These are phyloP conservation scores for Candida pini DNA, from an alignment of 805 yeast species.

Conservation along the genomic window DNA sequence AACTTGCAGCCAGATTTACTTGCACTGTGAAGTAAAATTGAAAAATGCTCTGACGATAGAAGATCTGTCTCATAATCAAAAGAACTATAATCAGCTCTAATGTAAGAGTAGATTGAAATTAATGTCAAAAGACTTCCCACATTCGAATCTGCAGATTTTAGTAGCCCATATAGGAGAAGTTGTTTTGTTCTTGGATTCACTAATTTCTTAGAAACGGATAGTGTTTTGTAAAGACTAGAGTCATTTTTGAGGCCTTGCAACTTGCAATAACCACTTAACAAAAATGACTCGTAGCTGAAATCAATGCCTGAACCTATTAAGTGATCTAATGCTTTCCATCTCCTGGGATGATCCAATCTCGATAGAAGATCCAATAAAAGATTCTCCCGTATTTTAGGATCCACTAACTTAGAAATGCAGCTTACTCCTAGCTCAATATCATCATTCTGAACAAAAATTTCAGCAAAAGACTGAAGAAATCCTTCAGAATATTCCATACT, in stretches of 20 bases:
- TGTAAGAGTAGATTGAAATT: too few relatives aligned
- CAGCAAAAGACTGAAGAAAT: slow-evolving; percentile 3
- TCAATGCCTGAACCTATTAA: not conserved
- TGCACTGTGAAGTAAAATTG: slow-evolving; percentile 14
- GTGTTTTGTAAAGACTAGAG: not conserved
- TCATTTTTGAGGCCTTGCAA: not conserved
- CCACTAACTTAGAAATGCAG: slow-evolving; percentile 5
- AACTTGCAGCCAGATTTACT: slow-evolving; percentile 16
- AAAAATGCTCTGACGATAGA: slow-evolving; percentile 10
- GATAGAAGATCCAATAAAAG: slow-evolving; percentile 8
- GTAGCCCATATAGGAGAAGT: slow-evolving; percentile 12
- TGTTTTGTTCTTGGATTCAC: slow-evolving; percentile 4
- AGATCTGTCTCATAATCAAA: too few relatives aligned
- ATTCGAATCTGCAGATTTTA: slow-evolving; percentile 16
- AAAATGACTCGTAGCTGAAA: not conserved
- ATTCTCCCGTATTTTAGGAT: slow-evolving; percentile 1
- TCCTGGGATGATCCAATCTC: slow-evolving; percentile 1
- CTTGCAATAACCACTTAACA: not conserved
- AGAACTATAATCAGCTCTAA: too few relatives aligned
- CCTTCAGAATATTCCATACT: slow-evolving; percentile 7
- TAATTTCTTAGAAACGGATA: too few relatives aligned
- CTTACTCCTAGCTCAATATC: slow-evolving; percentile 9
- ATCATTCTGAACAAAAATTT: slow-evolving; percentile 4
- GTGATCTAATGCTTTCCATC: not conserved
- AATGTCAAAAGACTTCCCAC: slow-evolving; percentile 11